A percentile compares a stretch with the other conserved stretches of the same genome.
These are phyloP conservation scores for Polychaeton citri DNA, from an alignment of 2,329 filamentous ascomycete species.

Conservation along the genomic window DNA sequence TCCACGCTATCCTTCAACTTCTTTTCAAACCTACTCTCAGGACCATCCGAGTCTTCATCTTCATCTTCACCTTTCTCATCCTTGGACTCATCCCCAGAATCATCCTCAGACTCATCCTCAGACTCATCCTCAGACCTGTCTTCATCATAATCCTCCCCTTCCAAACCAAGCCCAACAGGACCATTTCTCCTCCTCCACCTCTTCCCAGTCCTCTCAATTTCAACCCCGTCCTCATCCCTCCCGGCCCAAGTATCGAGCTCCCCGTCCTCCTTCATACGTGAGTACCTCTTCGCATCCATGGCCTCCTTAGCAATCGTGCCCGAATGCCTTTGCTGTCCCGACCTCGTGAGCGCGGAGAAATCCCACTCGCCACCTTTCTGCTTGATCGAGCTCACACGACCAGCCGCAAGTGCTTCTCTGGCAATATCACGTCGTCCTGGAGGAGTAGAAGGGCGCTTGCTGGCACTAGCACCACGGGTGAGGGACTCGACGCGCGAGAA, in stretches of 20 bases:
- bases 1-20: too few relatives aligned
- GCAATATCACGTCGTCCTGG: not conserved
- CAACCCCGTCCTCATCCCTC: not conserved
- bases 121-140: too few relatives aligned
- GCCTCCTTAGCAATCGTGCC: not conserved
- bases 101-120: too few relatives aligned
- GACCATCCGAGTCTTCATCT: too few relatives aligned
- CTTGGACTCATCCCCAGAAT: too few relatives aligned
- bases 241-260: not conserved
- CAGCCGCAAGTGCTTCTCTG: not conserved
- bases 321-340: not conserved
- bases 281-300: not conserved
- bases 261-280: not conserved
- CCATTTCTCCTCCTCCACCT: not conserved
- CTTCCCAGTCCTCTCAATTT: not conserved
- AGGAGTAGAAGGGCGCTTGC: not conserved
- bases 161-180: not conserved
- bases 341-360: not conserved
- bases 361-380: not conserved
- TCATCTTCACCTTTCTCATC: too few relatives aligned
- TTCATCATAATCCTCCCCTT: not conserved
- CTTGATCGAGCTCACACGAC: not conserved
- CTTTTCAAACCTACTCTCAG: too few relatives aligned
- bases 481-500: not conserved
- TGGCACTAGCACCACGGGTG: too few relatives aligned